Evolutionary conservation across 2,329 filamentous ascomycete species (phyloP).

Genomic region (Fusarium dimerum): DNA sequence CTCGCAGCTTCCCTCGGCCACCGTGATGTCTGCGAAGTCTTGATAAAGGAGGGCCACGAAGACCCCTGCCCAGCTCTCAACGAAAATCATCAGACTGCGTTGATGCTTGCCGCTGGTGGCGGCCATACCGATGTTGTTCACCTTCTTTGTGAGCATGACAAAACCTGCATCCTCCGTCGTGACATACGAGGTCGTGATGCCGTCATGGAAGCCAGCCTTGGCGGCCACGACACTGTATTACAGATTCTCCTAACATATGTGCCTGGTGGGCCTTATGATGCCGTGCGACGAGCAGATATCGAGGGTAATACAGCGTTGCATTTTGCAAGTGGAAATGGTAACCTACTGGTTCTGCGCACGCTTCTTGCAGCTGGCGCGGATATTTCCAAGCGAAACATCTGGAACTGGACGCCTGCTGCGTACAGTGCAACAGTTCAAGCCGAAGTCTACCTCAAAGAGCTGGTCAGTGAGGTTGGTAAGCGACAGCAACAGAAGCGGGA

Average conservation of each 20-base stretch:
- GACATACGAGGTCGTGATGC: constrained; percentile 72
- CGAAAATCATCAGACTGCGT: constrained; percentile 75
- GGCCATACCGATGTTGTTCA: constrained; percentile 75
- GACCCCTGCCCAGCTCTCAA: constrained; percentile 72
- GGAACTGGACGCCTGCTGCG: constrained; percentile 80
- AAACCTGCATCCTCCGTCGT: constrained; percentile 61
- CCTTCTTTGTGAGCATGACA: constrained; percentile 66
- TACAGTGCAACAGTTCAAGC: constrained; percentile 82
- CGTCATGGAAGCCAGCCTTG: constrained; percentile 64
- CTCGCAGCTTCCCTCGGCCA: constrained; percentile 75
- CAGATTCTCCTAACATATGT: constrained; percentile 65
- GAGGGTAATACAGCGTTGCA: constrained; percentile 87
- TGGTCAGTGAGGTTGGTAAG: constrained; percentile 72
- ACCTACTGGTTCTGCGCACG: constrained; percentile 74
- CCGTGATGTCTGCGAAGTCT: constrained; percentile 65
- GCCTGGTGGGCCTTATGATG: constrained; percentile 53
- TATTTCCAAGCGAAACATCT: constrained; percentile 69
- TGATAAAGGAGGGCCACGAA: constrained; percentile 77
- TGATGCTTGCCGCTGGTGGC: constrained; percentile 73
- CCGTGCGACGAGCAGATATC: constrained; percentile 61
- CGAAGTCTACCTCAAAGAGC: constrained; percentile 78
- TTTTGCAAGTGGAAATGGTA: constrained; percentile 81
- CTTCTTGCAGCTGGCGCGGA: constrained; percentile 79
- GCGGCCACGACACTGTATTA: constrained; percentile 64
- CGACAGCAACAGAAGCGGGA: constrained; percentile 42